Percentiles rank a stretch among this genome's conserved stretches.
These are phyloP conservation scores for Hanseniaspora thailandica DNA, from an alignment of 805 yeast genomes.

Conservation along the genomic window DNA sequence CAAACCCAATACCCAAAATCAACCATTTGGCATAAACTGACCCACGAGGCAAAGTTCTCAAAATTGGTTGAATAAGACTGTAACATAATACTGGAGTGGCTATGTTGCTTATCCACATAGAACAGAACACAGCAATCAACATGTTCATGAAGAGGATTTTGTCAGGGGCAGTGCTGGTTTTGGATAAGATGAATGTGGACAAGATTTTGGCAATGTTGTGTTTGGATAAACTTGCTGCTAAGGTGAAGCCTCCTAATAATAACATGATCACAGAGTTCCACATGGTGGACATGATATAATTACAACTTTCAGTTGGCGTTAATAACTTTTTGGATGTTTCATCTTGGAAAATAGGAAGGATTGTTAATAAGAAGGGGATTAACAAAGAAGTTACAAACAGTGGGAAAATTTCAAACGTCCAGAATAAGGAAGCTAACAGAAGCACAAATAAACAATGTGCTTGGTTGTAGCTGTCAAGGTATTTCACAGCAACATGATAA, in stretches of 20 bases:
- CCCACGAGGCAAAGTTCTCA: constrained; percentile 69
- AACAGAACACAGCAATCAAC: constrained; percentile 72
- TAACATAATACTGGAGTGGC: constrained; percentile 93
- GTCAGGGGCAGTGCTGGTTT: constrained; percentile 79
- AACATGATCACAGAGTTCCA: constrained; percentile 92
- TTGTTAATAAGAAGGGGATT: constrained; percentile 70
- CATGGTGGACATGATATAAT: constrained; percentile 73
- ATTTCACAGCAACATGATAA: constrained; percentile 38
- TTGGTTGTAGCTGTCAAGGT: constrained; percentile 47
- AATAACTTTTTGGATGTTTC: constrained; percentile 40
- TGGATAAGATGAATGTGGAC: constrained; percentile 68
- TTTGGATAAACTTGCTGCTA: constrained; percentile 89
- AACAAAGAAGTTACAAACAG: constrained; percentile 77
- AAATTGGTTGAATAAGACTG: constrained; percentile 80
- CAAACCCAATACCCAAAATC: constrained; percentile 82
- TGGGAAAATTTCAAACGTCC: constrained; percentile 96
- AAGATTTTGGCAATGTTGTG: constrained; percentile 77
- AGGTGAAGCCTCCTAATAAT: constrained; percentile 81
- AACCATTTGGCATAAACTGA: constrained; percentile 72
- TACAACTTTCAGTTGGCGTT: constrained; percentile 50
- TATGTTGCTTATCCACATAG: constrained; percentile 94
- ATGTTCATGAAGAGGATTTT: constrained; percentile 66
- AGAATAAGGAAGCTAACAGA: constrained; percentile 66
- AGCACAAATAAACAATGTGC: constrained; percentile 74
- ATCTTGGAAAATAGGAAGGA: constrained; percentile 56